Evolutionary conservation across 2,329 filamentous ascomycete species (phyloP), one percentile per base, ranked within the genome.

Genomic region (Claviceps arundinis): DNA sequence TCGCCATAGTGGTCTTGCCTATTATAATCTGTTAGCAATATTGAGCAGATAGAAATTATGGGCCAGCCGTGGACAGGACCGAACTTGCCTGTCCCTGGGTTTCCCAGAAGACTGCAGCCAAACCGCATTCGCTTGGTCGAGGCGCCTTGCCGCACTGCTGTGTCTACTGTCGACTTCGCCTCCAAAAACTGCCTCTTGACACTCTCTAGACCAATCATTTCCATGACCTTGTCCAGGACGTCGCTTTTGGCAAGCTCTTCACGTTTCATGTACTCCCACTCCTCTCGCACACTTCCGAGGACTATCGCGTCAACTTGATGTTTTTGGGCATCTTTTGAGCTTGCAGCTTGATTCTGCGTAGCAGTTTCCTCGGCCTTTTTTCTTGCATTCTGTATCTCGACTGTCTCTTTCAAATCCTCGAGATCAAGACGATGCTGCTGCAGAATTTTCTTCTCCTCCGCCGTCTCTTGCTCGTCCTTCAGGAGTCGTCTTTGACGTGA

Each of bases 1-100:
- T 73, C 0, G 86, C 86, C 0, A 90, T 81, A 0, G 86, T 90
- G 0, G 87, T 91, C 68, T 89, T 89, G 0, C 66, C 67, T 69
- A 19, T 44, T 26, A 3, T 6, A 24, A n/a, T 2, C 9, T 1
- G 14, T 44, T 7, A 44, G 42, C 14, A 2, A 16, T 2, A 5
- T 44, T 11, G 11, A 16, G 11, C 16, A 2, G 11, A 24, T 34
- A 11, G 3, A 34, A 34, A 16, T 9, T 44, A 13, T 26, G 22
- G 42, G 2, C 19, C 42, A 24, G 42, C 24, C 11, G 6, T 44
- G 19, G 11, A 44, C 1, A 4, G 16, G 8, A 6, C 24, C 16
- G 0, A 7, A 51, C 67, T 62, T 65, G 77, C 83, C 84, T 52
- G 85, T 89, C 3, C 87, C 86, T 0, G 86, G 85, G 58, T 89